These are phyloP conservation scores for Suillus subluteus DNA, from an alignment of 768 basidiomycete genomes.

Conservation along the genomic window DNA sequence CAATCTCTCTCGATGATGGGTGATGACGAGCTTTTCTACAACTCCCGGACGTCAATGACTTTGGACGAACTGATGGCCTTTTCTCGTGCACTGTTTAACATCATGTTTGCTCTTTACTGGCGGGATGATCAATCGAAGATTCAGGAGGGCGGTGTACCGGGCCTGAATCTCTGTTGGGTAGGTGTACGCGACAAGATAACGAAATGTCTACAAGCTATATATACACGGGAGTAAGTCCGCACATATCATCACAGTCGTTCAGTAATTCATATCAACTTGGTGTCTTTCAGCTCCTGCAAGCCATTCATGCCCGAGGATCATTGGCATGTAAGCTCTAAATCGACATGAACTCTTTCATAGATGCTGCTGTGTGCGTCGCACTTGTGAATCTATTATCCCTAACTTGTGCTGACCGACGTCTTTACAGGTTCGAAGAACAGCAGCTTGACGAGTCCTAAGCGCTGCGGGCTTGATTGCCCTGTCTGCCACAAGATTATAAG, in stretches of 20 bases:
- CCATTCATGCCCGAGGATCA: conserved; percentile 83
- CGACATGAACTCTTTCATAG: conserved; percentile 74
- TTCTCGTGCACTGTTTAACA: conserved; percentile 78
- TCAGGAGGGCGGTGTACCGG: conserved; percentile 46
- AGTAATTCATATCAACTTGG: conserved; percentile 11
- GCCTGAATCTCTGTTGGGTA: conserved; percentile 56
- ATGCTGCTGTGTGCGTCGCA: conserved; percentile 78
- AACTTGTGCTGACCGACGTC: background rate
- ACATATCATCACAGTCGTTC: background rate
- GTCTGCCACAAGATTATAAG: conserved; percentile 22
- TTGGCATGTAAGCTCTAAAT: conserved; percentile 73
- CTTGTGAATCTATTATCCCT: background rate
- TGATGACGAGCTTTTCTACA: conserved; percentile 94
- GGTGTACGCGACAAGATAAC: conserved; percentile 75
- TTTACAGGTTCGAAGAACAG: conserved; percentile 64
- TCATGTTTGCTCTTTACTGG: conserved; percentile 83
- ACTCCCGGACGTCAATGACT: conserved; percentile 71
- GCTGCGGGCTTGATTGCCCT: conserved; percentile 25
- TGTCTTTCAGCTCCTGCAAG: conserved; percentile 66
- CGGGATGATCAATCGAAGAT: conserved; percentile 47
- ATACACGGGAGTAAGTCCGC: conserved; percentile 80
- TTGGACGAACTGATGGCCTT: conserved; percentile 81
- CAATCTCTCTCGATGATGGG: conserved; percentile 89
- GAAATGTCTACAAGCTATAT: conserved; percentile 76
- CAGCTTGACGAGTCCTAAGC: conserved; percentile 40